Conservation (phyloP, 129 eudicot species). For the Flaveria robusta region DNA sequence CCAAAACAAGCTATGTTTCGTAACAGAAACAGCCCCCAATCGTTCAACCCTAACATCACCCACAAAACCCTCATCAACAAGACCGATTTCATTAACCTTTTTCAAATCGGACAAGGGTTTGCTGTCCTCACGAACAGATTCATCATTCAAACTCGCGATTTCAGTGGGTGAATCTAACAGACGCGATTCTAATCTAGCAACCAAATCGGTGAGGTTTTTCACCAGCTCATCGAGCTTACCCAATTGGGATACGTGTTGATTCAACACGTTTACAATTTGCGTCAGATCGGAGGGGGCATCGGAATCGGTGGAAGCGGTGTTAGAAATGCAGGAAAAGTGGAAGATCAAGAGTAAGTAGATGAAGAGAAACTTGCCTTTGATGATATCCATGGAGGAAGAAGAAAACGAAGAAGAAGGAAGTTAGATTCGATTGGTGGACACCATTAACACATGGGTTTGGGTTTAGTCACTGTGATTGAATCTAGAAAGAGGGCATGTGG, state of each 20-base stretch:
- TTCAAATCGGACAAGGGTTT: not conserved
- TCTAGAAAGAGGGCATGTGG: not conserved
- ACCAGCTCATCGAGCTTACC: constrained; percentile 75
- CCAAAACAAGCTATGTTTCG: constrained; percentile 82
- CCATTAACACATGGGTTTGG: constrained; percentile 18
- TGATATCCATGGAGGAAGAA: constrained; percentile 39
- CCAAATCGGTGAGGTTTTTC: constrained; percentile 58
- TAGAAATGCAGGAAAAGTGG: constrained; percentile 25
- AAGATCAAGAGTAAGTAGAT: constrained; percentile 42
- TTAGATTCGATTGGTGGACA: constrained; percentile 12
- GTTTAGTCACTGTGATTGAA: constrained; percentile 10
- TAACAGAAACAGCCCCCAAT: constrained; percentile 59
- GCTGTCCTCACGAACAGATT: constrained; percentile 8
- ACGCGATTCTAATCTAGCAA: constrained; percentile 67
- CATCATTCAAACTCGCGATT: constrained; percentile 4
- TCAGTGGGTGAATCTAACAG: constrained; percentile 20
- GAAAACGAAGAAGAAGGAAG: not conserved
- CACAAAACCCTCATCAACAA: constrained; percentile 29
- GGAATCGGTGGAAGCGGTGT: constrained; percentile 27
- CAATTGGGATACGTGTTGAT: constrained; percentile 60
- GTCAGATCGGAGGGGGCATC: constrained; percentile 31
- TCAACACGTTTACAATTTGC: constrained; percentile 33
- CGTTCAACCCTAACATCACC: constrained; percentile 35
- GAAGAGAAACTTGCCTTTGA: constrained; percentile 55
- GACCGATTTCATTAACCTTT: constrained; percentile 9